Base-by-base conservation (phyloP, 2,329 filamentous ascomycete species). In the Zasmidium citrigriseum region DNA sequence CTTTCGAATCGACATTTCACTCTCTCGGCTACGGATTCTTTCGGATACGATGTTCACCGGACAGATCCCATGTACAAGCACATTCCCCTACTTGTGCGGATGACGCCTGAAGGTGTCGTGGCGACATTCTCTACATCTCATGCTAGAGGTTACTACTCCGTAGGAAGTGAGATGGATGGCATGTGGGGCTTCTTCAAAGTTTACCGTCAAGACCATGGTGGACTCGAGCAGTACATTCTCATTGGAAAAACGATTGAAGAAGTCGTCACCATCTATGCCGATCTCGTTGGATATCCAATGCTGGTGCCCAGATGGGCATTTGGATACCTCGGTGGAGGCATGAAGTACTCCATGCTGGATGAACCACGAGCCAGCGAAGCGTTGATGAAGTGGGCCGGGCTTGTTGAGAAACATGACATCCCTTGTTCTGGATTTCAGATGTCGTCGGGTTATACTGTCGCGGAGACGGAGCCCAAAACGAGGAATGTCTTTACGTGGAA, bases 51-150 rank as follows among this genome's bases (percentile, higher is more conserved):
- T 64, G 83, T 86, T 3, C 85, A 89, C 68, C 82, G 82, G 10
- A 88, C 87, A 2, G 88, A 91, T 70, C 88, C 88, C 0, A 77
- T 90, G 54, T 91, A 91, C 76, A 91, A 91, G 74, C 86, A 90
- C 66, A 89, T 90, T 41, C 89, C 89, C 0, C 79, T 91, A 0
- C 77, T 91, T 24, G 87, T 91, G 72, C 89, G 89, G 55, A 85
- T 83, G 0, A 87, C 84, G 0, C 82, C 86, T 0, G 68, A 82
- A 2, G 88, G 87, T 0, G 88, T 84, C 52, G 81, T 90, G 0
- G 88, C 81, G 0, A 81, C 87, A 18, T 89, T 91, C 70, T 90
- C 88, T 0, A 87, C 86, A 0, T 84, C 83, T 2, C 86, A 90
- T 67, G 78, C 82, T 0, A 77, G 88, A 52, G 87, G 86, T 0